Evolutionary conservation across 805 yeast genomes (phyloP), one percentile per base, ranked within the genome.

Genomic region (Brettanomyces naardenensis): DNA sequence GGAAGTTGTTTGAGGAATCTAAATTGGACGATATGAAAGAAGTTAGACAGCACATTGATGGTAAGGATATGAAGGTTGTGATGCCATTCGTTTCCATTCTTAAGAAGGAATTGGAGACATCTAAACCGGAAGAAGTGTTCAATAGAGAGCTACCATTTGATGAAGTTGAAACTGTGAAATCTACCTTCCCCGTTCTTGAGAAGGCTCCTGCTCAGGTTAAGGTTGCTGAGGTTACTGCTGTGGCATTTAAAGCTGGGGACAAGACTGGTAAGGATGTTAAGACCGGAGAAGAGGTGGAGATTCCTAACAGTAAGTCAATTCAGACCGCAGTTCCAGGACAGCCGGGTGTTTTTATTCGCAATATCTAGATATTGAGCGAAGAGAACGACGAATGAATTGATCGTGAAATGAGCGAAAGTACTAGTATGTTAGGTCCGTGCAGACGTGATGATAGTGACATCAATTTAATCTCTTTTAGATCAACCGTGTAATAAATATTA

Each of bases 51-150:
- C 75, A 68, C 56, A 78, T 83, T 43, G 65, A 67, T 21, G 85
- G 85, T 47, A 80, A 79, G 60, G 97, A 92, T 54, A 85, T 89
- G 84, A 92, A 92, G 74, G 81, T 94, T 52, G 97, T 95, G 43
- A 92, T 92, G 97, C 97, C 97, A 42, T 90, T 89, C 61, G 88
- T 92, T 44, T 80, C 90, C 46, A 67, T 76, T 50, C 68, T 92
- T 61, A 89, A 92, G 64, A 85, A 80, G 57, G 78, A 95, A 66
- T 70, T 92, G 48, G 64, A 69, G 28, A 63, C 62, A 37, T 94
- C 84, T 56, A 62, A 79, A 22, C 79, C 95, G 15, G 76, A 73
- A 38, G 73, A 74, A 37, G 95, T 92, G 19, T 87, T 92, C 71
- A 80, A 88, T 71, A 78, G 97, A 67, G 82, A 89, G 63, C 75